phyloP scores from a whole-genome alignment of 129 eudicot species.

The Daucus carota region DH1_v3.0 NC_030388.2:32244501-32245000 shows the following conservation, averaged over 20 bases:
- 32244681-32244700: background rate
- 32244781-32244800: constrained; percentile 9
- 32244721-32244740: constrained; percentile 41
- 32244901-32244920: no score
- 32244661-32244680: constrained; percentile 1
- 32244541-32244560: background rate
- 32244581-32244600: background rate
- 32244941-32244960: no score
- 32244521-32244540: background rate
- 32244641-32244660: constrained; percentile 36
- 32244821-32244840: background rate
- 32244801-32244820: background rate
- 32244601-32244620: constrained; percentile 34
- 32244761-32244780: background rate
- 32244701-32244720: constrained; percentile 38
- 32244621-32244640: constrained; percentile 56
- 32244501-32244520: constrained; percentile 18
- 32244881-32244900: no score
- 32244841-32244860: background rate
- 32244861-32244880: no score
- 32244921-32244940: no score
- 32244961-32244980: no score
- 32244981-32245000: no score
- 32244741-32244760: constrained; percentile 46
- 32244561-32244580: constrained; percentile 12